Base-by-base conservation (phyloP, 441 rosid genomes). In the Populus hybrid region DNA sequence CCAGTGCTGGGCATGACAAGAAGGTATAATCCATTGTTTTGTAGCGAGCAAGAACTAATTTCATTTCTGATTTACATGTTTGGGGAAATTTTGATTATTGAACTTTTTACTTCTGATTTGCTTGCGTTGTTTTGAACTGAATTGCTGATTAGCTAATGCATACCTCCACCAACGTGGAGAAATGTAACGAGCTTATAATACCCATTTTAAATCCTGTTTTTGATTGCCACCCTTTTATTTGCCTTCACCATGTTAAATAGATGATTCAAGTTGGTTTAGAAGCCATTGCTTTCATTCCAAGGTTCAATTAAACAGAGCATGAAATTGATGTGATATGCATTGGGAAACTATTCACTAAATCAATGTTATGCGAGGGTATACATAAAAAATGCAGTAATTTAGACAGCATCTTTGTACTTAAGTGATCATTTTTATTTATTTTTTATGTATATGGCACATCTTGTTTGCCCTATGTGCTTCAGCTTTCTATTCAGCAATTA, bases 1-100 rank as follows among this genome's bases (percentile, higher is more conserved):
- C 92, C 59, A 89, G 92, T 83, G 89, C 88, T 78, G 94, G 95
- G 36, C 92, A 90, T 85, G 94, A 91, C 83, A 90, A 86, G 84
- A 91, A 91, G 91, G 99, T 91, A 89, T 64, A 79, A 79, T 75
- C 70, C 40, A 32, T 26, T 26, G 76, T 80, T 10, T 77, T 71
- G 36, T 30, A 73, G 63, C 6, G 57, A 4, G 57, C 57, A 46
- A 46, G 77, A 68, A 73, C 79, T 30, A 23, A 65, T 66, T 64
- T 32, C 69, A 50, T 67, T 38, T 42, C 21, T 54, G 24, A 23
- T 63, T 14, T 46, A 14, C 6, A 1, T 24, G 26, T n/a, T 63
- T n/a, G 67, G 24, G 65, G 67, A 18, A 23, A 63, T 23, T 63
- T 63, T 63, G 67, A 63, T 63, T 63, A n/a, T 63, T 18, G 28